Base-by-base conservation (phyloP, 2,329 filamentous ascomycete species). In the Magnaporthiopsis poae region DNA sequence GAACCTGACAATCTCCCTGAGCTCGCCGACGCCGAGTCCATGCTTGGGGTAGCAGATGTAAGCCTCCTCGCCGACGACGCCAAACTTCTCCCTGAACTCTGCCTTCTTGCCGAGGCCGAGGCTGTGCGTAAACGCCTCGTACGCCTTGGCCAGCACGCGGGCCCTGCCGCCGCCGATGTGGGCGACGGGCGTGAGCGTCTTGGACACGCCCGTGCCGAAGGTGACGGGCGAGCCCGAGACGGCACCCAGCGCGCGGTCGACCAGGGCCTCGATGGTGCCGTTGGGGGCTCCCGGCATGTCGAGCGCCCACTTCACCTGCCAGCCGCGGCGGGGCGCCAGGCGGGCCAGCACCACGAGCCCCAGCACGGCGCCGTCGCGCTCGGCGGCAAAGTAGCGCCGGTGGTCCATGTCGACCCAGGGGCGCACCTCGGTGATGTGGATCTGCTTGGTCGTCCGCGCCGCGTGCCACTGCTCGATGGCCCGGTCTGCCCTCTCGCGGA, bases 271-370 rank as follows among this genome's bases (percentile, higher is more conserved):
- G 69, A 96, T 96, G 46, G 90, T 89, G 62, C 93, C 93, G 61
- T 87, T 91, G n/a, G 93, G 90, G 0, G 92, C 86, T 33, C 86
- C 87, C 0, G 92, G 93, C 82, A 97, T 96, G 77, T 97, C 92
- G 66, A 97, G 86, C n/a, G 90, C 90, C 81, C 95, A 96, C 80
- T 97, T 97, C 75, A 96, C 89, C 80, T 97, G 93, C 87, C 92
- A 96, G 66, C 93, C 93, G 75, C 96, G 86, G 52, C 86, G 82
- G 1, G 92, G 91, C 3, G 90, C 86, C 35, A 97, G 86, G 76
- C 92, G 90, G 65, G 90, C 90, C 72, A 97, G 81, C 11, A 94
- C 88, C n/a, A 94, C 89, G 67, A 97, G 84, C 46, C 90, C 89
- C 60, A 84, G 84, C 67, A 97, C 86, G 68, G 84, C 86, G 69